Percentiles rank a stretch among this genome's conserved stretches.
Conservation (phyloP, 805 yeast genomes). For the Metschnikowia reukaufii region DNA sequence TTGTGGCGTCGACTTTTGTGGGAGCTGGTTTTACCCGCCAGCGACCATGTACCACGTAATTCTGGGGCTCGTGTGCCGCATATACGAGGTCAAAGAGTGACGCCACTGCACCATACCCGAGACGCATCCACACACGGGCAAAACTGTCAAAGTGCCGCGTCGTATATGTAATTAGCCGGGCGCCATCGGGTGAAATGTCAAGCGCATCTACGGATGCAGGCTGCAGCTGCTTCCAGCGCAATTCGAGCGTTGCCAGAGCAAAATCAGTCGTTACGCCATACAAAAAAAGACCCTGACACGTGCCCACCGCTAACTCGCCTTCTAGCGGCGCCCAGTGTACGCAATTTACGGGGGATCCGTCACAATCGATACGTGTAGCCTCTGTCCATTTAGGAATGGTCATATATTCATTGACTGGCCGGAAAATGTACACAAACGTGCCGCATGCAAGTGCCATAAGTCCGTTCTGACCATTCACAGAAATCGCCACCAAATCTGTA, state of each 20-base stretch:
- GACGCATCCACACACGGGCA: slow-evolving; percentile 77
- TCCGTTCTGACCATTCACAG: slow-evolving; percentile 63
- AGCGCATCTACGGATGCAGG: slow-evolving; percentile 61
- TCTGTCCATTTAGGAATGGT: slow-evolving; percentile 47
- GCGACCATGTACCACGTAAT: slow-evolving; percentile 52
- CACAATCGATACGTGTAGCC: slow-evolving; percentile 21
- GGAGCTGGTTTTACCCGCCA: slow-evolving; percentile 14
- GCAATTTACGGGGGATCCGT: slow-evolving; percentile 22
- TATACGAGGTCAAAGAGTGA: slow-evolving; percentile 69
- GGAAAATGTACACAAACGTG: slow-evolving; percentile 46
- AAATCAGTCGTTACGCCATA: slow-evolving; percentile 52
- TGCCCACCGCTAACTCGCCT: slow-evolving; percentile 62
- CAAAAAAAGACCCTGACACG: slow-evolving; percentile 48
- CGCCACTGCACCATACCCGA: slow-evolving; percentile 57
- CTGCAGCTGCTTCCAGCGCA: slow-evolving; percentile 52
- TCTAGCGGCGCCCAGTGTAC: slow-evolving; percentile 54
- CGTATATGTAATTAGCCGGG: slow-evolving; percentile 56
- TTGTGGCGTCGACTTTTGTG: slow-evolving; percentile 34
- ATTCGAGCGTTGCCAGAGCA: slow-evolving; percentile 36
- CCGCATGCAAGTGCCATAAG: slow-evolving; percentile 52
- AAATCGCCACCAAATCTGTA: slow-evolving; percentile 64
- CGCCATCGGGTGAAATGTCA: slow-evolving; percentile 65
- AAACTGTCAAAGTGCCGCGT: slow-evolving; percentile 61
- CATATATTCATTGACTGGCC: slow-evolving; percentile 56
- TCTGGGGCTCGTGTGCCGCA: slow-evolving; percentile 54